Conservation (phyloP, 169 alveolate genomes). For the Eimeria mitis region DNA sequence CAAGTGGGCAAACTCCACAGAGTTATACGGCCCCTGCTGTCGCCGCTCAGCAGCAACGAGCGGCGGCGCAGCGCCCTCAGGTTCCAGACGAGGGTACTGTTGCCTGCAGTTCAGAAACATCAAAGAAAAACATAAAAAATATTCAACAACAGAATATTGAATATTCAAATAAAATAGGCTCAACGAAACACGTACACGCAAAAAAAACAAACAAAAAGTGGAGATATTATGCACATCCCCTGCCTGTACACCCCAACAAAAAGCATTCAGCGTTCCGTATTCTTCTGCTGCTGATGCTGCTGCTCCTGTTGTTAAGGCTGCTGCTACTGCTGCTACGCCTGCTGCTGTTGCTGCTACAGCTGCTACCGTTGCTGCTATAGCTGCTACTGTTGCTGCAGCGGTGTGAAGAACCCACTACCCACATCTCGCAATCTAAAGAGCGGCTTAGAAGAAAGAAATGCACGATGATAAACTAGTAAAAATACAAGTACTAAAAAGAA, state of each 20-base stretch:
- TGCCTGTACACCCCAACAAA: background rate
- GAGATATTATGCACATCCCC: too few relatives aligned
- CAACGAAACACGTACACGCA: background rate
- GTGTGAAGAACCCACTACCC: too few relatives aligned
- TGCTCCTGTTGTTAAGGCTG: too few relatives aligned
- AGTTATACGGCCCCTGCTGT: constrained; percentile 77
- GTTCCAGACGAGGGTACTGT: constrained; percentile 61
- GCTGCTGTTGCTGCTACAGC: too few relatives aligned
- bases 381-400: too few relatives aligned
- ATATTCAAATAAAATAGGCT: background rate
- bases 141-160: too few relatives aligned
- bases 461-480: too few relatives aligned
- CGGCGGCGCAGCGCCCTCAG: constrained; percentile 54
- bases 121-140: background rate
- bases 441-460: too few relatives aligned
- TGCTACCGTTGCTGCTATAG: too few relatives aligned
- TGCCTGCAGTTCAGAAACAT: background rate
- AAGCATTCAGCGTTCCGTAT: background rate
- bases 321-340: too few relatives aligned
- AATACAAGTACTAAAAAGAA: too few relatives aligned
- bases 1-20: constrained; percentile 76
- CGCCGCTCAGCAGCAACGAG: constrained; percentile 67
- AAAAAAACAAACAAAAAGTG: background rate
- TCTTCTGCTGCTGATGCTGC: background rate
- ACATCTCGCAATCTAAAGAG: too few relatives aligned